Evolutionary conservation across 1,284 basidiomycete genomes (phyloP).

Genomic region (Fomitopsis schrenkii): DNA sequence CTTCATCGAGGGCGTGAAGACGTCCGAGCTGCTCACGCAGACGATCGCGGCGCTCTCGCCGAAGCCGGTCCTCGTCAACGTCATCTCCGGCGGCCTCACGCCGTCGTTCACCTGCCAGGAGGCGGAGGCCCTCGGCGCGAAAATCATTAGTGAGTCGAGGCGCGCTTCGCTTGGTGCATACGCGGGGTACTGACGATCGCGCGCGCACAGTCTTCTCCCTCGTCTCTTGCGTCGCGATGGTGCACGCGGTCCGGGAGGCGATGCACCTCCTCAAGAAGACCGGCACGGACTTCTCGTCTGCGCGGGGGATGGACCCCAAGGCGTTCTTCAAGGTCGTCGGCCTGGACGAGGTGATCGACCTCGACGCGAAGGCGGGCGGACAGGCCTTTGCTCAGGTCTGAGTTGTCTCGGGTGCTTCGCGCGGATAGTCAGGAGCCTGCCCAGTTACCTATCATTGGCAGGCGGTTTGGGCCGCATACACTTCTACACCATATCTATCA

Average conservation of each 20-base stretch:
- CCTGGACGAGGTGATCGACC: slow-evolving; percentile 49
- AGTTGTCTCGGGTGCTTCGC: slow-evolving; percentile 6
- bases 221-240: slow-evolving; percentile 68
- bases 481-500: background rate
- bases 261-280: slow-evolving; percentile 74
- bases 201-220: slow-evolving; percentile 53
- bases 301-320: slow-evolving; percentile 74
- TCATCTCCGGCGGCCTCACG: slow-evolving; percentile 73
- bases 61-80: slow-evolving; percentile 74
- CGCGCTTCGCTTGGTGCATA: background rate
- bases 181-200: background rate
- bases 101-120: slow-evolving; percentile 68
- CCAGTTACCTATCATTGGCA: background rate
- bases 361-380: slow-evolving; percentile 60
- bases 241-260: slow-evolving; percentile 67
- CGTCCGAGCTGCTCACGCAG: slow-evolving; percentile 56
- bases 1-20: slow-evolving; percentile 81
- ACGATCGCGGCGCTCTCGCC: slow-evolving; percentile 67
- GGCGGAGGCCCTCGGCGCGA: slow-evolving; percentile 66
- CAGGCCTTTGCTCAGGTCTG: slow-evolving; percentile 49
- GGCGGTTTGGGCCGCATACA: background rate
- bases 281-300: slow-evolving; percentile 64
- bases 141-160: slow-evolving; percentile 62
- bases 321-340: slow-evolving; percentile 76
- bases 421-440: background rate